Evolutionary conservation across 805 yeast species (phyloP).

Genomic region (Hanseniaspora guilliermondii): DNA sequence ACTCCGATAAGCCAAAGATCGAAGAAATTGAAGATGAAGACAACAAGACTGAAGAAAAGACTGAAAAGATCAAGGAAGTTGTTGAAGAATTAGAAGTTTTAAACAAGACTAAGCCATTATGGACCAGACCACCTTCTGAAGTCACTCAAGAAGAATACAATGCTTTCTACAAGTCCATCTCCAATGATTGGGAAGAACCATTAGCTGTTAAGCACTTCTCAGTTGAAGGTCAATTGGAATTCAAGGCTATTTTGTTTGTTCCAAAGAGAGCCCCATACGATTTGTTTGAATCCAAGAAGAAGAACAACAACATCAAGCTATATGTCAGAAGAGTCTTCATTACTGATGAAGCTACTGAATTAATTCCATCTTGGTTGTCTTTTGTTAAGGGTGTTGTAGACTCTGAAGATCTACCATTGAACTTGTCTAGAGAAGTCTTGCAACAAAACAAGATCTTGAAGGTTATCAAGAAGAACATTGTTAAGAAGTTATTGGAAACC

Average conservation of each 20-base stretch:
- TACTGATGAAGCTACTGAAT: conserved; percentile 98
- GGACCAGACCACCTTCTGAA: conserved; percentile 98
- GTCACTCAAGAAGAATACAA: conserved; percentile 97
- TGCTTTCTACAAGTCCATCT: conserved; percentile 97
- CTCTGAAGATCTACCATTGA: conserved; percentile 98
- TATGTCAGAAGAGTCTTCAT: conserved; percentile 99
- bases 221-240: conserved; percentile 99
- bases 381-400: conserved; percentile 99
- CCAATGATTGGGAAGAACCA: conserved; percentile 99
- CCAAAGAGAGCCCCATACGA: conserved; percentile 99
- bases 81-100: conserved; percentile 96
- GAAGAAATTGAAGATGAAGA: conserved; percentile 66
- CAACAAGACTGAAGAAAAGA: conserved; percentile 57
- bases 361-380: conserved; percentile 96
- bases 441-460: conserved; percentile 99
- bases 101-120: conserved; percentile 96
- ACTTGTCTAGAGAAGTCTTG: conserved; percentile 98
- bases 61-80: conserved; percentile 80
- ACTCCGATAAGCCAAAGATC: conserved; percentile 58
- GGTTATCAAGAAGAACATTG: conserved; percentile 98
- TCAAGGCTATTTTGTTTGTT: conserved; percentile 91
- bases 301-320: conserved; percentile 96
- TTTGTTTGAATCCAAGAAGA: conserved; percentile 95
- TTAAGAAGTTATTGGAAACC: conserved; percentile 95
- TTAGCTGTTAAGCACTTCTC: conserved; percentile 98